Evolutionary conservation across 2,329 filamentous ascomycete species (phyloP), one percentile per base, ranked within the genome.

Genomic region (Mariannaea sp.): DNA sequence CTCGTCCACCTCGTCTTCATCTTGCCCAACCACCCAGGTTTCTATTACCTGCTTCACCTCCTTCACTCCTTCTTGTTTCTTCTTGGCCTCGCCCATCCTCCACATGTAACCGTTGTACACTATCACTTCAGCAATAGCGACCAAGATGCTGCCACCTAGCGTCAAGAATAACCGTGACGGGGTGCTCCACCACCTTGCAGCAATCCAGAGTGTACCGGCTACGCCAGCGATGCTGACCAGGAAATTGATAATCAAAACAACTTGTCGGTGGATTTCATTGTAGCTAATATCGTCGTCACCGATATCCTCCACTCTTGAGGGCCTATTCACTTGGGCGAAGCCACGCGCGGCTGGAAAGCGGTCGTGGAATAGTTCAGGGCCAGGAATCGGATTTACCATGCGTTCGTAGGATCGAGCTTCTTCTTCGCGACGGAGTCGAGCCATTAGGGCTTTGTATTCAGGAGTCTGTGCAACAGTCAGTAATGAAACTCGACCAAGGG

Each of bases 391-490:
- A 57, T 87, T 85, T 44, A 88, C 75, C 86, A 97, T 91, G 67
- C 87, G 85, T 61, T 90, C 83, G 77, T 97, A 99, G 46, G 84
- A 81, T 56, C 88, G 84, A 60, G 86, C 82, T 76, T 97, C 92
- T 74, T 93, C 88, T 65, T 94, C 86, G 55, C 82, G 84, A 58
- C 91, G 90, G 16, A 99, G 84, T 13, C 87, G 85, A 19, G 86
- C 85, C 91, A 97, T 97, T 1, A 96, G 78, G 6, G 87, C 88
- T 70, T 90, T 89, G 75, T 93, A 97, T 73, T 96, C 88, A 7
- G 85, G 77, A 1, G 87, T 88, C 85, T 95, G 55, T 2, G 8
- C 0, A 2, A 4, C 17, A 8, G 7, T 60, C n/a, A 61, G 50
- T 9, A 17, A 30, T n/a, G 9, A 5, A 20, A 9, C 2, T 10